Evolutionary conservation across 2,329 filamentous ascomycete species (phyloP).

Genomic region (Apiospora pterosperma): DNA sequence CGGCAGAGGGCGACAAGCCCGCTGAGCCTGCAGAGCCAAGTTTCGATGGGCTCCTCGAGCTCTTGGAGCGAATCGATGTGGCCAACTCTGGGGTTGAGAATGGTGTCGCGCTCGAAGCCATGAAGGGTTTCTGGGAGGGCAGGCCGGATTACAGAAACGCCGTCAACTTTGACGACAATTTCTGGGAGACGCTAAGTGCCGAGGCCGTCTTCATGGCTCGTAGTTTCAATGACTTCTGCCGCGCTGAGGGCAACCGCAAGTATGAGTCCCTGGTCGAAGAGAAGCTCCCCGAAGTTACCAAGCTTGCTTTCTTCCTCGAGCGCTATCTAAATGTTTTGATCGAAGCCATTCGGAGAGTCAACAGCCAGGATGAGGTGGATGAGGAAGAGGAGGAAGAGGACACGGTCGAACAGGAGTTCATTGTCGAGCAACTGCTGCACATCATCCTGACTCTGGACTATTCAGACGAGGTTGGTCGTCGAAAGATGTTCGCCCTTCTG

Average conservation of each 20-base stretch:
- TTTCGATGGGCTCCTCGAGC: slow-evolving; percentile 80
- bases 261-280: slow-evolving; percentile 78
- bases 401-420: slow-evolving; percentile 87
- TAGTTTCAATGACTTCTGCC: slow-evolving; percentile 93
- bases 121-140: slow-evolving; percentile 95
- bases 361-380: slow-evolving; percentile 50
- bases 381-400: slow-evolving; percentile 70
- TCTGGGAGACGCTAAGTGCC: slow-evolving; percentile 77
- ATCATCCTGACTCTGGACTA: slow-evolving; percentile 93
- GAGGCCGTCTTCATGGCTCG: slow-evolving; percentile 88
- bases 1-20: slow-evolving; percentile 54
- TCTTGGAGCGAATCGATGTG: slow-evolving; percentile 91
- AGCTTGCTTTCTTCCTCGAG: slow-evolving; percentile 82
- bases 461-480: slow-evolving; percentile 90
- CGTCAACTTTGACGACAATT: slow-evolving; percentile 67
- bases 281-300: slow-evolving; percentile 92
- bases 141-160: slow-evolving; percentile 77
- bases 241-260: slow-evolving; percentile 67
- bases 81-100: slow-evolving; percentile 86
- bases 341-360: slow-evolving; percentile 57
- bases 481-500: slow-evolving; percentile 93
- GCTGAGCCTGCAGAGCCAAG: slow-evolving; percentile 60
- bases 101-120: slow-evolving; percentile 88
- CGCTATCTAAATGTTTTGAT: slow-evolving; percentile 71
- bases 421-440: slow-evolving; percentile 90